Base-by-base conservation (phyloP, 1,139 yeast species). In the Magnusiomyces suaveolens region DNA sequence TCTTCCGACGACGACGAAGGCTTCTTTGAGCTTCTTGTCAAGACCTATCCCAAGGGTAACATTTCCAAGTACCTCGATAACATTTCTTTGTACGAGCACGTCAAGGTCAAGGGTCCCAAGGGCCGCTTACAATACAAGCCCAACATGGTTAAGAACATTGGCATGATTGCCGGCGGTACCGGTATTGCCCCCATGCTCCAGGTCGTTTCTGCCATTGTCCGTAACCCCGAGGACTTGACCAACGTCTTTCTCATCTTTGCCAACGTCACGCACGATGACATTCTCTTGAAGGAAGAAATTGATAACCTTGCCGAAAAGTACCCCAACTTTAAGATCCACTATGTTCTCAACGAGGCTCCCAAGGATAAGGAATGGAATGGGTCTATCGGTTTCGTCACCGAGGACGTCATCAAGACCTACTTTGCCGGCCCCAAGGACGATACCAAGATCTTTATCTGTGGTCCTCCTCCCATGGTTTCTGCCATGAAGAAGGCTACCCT, bases 161-260 rank as follows among this genome's bases (percentile, higher is more conserved):
- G 84, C 56, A 87, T 90, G 87, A 82, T 90, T 63, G 96, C 96
- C 47, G 96, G 95, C 62, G 97, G 97, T 65, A 84, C 95, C 48
- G 96, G 95, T 61, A 85, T 89, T 63, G 83, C 96, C 41, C 96
- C 96, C 63, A 86, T 89, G 81, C 84, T 83, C 69, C 96, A 88
- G 75, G 83, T 89, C 65, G 79, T 89, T 61, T 82, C 83, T 63
- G 87, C 87, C 51, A 82, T 89, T 61, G 81, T 86, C 63, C 75
- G 76, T 59, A 81, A 86, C 65, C 89, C 94, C 24, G 75, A 75
- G 41, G 96, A 88, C 69, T 78, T 76, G 60, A 88, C 97, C 63
- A 79, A 83, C 68, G 85, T 86, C 60, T 71, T 75, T 54, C 75
- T 87, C 64, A 73, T 84, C 57, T 90, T 85, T 67, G 97, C 96